Base-by-base conservation (phyloP, 805 yeast genomes). In the Cyberlindnera japonica region DNA sequence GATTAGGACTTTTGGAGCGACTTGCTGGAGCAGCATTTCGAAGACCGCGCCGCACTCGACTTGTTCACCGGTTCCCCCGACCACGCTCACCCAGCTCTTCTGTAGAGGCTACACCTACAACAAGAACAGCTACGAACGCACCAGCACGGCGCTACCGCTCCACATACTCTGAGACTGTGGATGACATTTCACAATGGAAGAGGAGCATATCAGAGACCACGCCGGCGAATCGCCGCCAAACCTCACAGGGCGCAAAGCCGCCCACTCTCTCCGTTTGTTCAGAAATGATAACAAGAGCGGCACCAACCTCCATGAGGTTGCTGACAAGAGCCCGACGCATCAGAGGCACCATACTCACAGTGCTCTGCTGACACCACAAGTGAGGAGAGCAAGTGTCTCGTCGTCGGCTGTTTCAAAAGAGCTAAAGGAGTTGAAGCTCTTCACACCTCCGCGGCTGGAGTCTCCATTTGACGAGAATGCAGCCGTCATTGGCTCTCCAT, bases 221-320 rank as follows among this genome's bases (percentile, higher is more conserved):
- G 18, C 35, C 16, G 33, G 22, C 18, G 43, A 40, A 15, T 33
- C 39, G 9, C 47, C 49, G 15, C 50, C 49, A 4, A 45, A 52
- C 35, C 43, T 49, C 37, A 67, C 77, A 1, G 80, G 80, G 5
- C 62, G 81, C 43, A 76, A 76, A 51, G 81, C 81, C 0, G 81
- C 83, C 11, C 65, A 73, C 37, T 73, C 81, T 1, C 58, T 79
- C 18, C 61, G 82, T 32, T 58, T 79, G 12, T 79, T 79, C 52
- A 64, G 76, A 41, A 57, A 58, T 15, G 68, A 59, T 20, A 55
- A 62, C 44, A 43, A 43, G 29, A 44, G 50, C 35, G 22, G 37
- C n/a, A 16, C 45, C 13, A 41, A 39, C 32, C 18, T 45, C 16
- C 19, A 31, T 11, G 49, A 48, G 12, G 28, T 24, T 5, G 31